Percentiles rank a stretch among this genome's conserved stretches.
phyloP scores from a whole-genome alignment of 257 asterid species.

The Fraxinus cuspidata region DNA sequence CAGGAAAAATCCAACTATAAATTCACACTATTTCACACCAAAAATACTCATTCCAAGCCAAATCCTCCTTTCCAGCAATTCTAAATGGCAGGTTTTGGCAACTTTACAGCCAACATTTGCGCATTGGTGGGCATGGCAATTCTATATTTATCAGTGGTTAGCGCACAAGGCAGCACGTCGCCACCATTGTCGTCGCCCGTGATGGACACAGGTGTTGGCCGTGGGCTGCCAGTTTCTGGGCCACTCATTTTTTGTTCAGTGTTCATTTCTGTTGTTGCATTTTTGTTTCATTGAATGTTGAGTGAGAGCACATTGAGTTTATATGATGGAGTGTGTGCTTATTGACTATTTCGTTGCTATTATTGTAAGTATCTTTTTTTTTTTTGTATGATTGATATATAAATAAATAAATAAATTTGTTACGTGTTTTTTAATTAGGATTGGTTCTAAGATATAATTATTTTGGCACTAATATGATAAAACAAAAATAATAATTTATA shows the following conservation, averaged over 20 bases:
- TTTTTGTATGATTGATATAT: background rate
- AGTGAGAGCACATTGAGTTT: background rate
- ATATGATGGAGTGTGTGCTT: background rate
- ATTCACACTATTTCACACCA: background rate
- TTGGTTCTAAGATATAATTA: background rate
- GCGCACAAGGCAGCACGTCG: background rate
- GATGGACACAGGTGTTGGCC: background rate
- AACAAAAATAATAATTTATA: too few species aligned
- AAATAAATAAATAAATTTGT: conserved; percentile 3
- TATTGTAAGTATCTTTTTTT: background rate
- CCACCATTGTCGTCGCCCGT: background rate
- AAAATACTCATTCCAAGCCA: background rate
- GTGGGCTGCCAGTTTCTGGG: background rate
- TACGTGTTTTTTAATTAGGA: background rate
- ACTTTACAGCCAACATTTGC: background rate
- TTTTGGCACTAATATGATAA: background rate
- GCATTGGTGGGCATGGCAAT: background rate
- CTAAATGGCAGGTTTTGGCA: background rate
- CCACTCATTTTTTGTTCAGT: background rate
- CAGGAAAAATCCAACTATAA: background rate
- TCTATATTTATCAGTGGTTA: background rate
- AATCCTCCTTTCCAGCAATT: background rate
- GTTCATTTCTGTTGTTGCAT: background rate
- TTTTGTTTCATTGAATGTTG: background rate
- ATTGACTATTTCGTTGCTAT: background rate